Evolutionary conservation across 2,329 filamentous ascomycete species (phyloP).

Genomic region (Nemania diffusa): DNA sequence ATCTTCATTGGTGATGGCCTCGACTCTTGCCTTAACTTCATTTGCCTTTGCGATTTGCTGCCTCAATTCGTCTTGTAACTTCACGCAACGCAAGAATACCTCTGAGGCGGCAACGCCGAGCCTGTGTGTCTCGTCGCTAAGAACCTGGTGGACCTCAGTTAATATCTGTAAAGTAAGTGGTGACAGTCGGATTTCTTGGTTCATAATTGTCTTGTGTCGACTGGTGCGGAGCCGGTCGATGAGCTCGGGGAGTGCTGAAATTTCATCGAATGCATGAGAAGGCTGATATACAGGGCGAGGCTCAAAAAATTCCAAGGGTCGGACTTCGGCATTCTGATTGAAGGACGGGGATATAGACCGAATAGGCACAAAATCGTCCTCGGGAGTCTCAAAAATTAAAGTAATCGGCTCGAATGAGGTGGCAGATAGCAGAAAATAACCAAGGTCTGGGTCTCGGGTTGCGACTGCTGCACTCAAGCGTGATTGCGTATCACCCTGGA

Average conservation of each 20-base stretch:
- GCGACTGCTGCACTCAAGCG: slow-evolving; percentile 64
- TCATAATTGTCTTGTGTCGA: slow-evolving; percentile 69
- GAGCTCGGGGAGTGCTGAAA: slow-evolving; percentile 65
- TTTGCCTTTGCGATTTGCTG: slow-evolving; percentile 74
- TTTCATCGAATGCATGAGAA: slow-evolving; percentile 67
- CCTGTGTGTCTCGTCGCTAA: slow-evolving; percentile 74
- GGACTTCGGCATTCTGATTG: slow-evolving; percentile 56
- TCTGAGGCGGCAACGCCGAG: slow-evolving; percentile 77
- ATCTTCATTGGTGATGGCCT: slow-evolving; percentile 71
- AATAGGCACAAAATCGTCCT: slow-evolving; percentile 59
- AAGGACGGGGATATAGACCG: slow-evolving; percentile 57
- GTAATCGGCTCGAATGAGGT: slow-evolving; percentile 68
- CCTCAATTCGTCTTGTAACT: slow-evolving; percentile 73
- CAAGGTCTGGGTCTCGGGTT: slow-evolving; percentile 70
- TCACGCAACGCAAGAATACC: slow-evolving; percentile 76
- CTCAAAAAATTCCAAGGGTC: slow-evolving; percentile 65
- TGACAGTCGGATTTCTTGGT: slow-evolving; percentile 75
- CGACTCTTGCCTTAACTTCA: slow-evolving; percentile 73
- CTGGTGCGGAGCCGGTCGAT: slow-evolving; percentile 68
- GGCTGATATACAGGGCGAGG: slow-evolving; percentile 75
- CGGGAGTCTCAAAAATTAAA: slow-evolving; percentile 69
- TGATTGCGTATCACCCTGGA: slow-evolving; percentile 56
- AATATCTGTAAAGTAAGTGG: slow-evolving; percentile 77
- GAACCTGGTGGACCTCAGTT: slow-evolving; percentile 76
- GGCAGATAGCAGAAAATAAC: slow-evolving; percentile 70